phyloP scores from a whole-genome alignment of 73 alveolate species.

The Paramecium sonneborni region DNA sequence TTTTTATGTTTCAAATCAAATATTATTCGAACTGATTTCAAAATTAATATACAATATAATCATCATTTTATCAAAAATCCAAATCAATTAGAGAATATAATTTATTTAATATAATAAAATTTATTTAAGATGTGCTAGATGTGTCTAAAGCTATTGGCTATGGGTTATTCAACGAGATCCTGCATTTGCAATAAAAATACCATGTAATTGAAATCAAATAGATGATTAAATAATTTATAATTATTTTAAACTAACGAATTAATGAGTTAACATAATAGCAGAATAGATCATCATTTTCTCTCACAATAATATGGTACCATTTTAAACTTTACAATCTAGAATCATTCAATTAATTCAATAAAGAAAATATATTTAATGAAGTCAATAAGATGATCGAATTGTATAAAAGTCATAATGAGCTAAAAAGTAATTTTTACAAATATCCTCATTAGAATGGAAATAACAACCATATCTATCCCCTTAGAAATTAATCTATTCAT shows the following conservation, averaged over 20 bases:
- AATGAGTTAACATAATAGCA: neutral
- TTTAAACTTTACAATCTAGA: neutral
- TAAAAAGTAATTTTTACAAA: neutral
- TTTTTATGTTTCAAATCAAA: neutral
- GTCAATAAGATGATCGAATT: neutral
- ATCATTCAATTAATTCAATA: neutral
- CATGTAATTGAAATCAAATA: neutral
- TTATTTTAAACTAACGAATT: neutral
- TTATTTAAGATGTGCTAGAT: neutral
- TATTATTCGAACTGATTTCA: too few relatives aligned
- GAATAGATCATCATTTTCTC: neutral
- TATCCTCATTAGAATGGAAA: neutral
- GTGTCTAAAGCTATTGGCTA: neutral
- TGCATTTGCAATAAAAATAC: neutral
- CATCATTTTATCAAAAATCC: too few relatives aligned
- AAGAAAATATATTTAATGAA: neutral
- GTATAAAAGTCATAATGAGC: neutral
- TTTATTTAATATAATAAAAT: neutral
- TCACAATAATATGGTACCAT: neutral
- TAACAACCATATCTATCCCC: neutral
- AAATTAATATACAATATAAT: too few relatives aligned
- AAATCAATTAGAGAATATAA: neutral
- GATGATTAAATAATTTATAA: neutral
- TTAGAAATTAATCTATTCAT: neutral
- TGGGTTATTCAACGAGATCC: neutral